phyloP scores from a whole-genome alignment of 495 filamentous ascomycete genomes.

The Xylaria intraflava region DNA sequence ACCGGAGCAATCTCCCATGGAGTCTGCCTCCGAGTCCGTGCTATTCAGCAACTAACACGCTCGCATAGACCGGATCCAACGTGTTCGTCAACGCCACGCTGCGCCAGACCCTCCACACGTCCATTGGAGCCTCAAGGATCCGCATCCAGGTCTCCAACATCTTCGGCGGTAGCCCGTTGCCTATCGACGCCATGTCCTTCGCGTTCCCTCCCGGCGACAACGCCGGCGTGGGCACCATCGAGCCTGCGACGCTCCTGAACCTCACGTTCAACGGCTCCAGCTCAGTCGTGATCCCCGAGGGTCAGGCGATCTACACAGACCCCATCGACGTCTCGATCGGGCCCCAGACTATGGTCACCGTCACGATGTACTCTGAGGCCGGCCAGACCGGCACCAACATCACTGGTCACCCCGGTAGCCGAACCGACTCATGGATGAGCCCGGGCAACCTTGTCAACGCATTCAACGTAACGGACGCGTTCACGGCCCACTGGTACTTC shows the following conservation, averaged over 20 bases:
- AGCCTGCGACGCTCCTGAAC: constrained; percentile 39
- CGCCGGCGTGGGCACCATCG: constrained; percentile 48
- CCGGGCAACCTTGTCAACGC: constrained; percentile 49
- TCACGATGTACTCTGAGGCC: constrained; percentile 52
- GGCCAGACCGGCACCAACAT: constrained; percentile 54
- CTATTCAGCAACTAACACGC: background rate
- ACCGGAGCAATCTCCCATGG: background rate
- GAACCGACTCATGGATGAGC: constrained; percentile 56
- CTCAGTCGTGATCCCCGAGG: constrained; percentile 50
- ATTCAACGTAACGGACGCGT: constrained; percentile 38
- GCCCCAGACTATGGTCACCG: constrained; percentile 44
- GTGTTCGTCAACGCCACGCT: constrained; percentile 51
- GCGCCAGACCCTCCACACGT: constrained; percentile 59
- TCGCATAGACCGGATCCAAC: constrained; percentile 17
- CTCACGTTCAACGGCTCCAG: constrained; percentile 52
- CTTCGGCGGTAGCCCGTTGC: constrained; percentile 55
- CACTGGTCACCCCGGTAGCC: constrained; percentile 60
- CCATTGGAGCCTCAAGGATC: constrained; percentile 48
- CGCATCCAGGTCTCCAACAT: constrained; percentile 63
- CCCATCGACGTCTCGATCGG: constrained; percentile 51
- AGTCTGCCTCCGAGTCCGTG: background rate
- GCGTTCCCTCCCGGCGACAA: constrained; percentile 44
- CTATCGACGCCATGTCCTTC: constrained; percentile 54
- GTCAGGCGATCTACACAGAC: constrained; percentile 56
- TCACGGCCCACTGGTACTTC: constrained; percentile 52